Evolutionary conservation across 2,329 filamentous ascomycete species (phyloP).

Genomic region (Colletotrichum tropicicola): DNA sequence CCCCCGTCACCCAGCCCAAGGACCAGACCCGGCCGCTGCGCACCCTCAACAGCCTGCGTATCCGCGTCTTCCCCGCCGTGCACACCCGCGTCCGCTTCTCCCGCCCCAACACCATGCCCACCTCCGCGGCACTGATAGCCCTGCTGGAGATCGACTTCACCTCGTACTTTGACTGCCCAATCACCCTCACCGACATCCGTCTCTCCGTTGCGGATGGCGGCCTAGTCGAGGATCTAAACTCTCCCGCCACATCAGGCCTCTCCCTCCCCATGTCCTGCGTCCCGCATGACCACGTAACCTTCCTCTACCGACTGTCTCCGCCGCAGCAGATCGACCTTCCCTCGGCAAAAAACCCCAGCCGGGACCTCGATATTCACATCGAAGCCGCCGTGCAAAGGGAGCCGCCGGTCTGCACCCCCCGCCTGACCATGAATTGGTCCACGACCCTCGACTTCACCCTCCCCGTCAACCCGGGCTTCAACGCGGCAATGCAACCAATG

Average conservation of each 20-base stretch:
- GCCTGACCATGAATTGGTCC: slow-evolving; percentile 73
- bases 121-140: slow-evolving; percentile 71
- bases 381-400: slow-evolving; percentile 65
- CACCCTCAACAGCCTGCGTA: slow-evolving; percentile 68
- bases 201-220: slow-evolving; percentile 69
- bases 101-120: slow-evolving; percentile 65
- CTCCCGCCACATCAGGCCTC: slow-evolving; percentile 52
- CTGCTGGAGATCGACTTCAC: slow-evolving; percentile 80
- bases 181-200: slow-evolving; percentile 67
- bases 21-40: slow-evolving; percentile 71
- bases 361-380: slow-evolving; percentile 68
- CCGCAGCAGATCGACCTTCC: slow-evolving; percentile 56
- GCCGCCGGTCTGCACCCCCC: slow-evolving; percentile 66
- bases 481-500: slow-evolving; percentile 61
- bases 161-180: slow-evolving; percentile 72
- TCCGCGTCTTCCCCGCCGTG: slow-evolving; percentile 73
- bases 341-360: slow-evolving; percentile 54
- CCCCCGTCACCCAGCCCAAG: slow-evolving; percentile 70
- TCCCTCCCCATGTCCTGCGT: slow-evolving; percentile 68
- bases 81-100: slow-evolving; percentile 80
- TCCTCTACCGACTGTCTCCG: slow-evolving; percentile 71
- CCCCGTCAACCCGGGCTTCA: slow-evolving; percentile 71
- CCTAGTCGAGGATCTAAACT: slow-evolving; percentile 65
- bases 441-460: slow-evolving; percentile 75
- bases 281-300: slow-evolving; percentile 78